Evolutionary conservation across 306 rosid genomes (phyloP), one percentile per base, ranked within the genome.

Genomic region (Crotalaria pallida): DNA sequence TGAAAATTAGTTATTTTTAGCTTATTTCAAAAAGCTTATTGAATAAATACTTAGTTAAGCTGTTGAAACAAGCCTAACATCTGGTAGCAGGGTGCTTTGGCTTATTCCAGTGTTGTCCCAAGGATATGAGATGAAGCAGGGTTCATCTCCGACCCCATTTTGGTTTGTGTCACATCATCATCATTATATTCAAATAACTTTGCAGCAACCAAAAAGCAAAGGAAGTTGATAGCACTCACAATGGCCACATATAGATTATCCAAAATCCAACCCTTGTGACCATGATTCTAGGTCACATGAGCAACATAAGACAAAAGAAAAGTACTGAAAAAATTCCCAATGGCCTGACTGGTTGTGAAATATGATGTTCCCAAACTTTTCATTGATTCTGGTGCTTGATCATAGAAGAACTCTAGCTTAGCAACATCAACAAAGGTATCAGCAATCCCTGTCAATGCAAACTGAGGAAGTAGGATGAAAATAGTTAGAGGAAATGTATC

Each of bases 301-400:
- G 96, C 76, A 41, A 89, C 93, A 24, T 86, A 81, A 0, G 85
- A 29, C 5, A 92, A 75, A 57, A 92, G 18, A 58, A 88, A 83
- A 49, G 83, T 86, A 58, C 93, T 81, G 1, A 90, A 79, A 24
- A 92, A 88, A 56, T 79, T 71, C 29, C 96, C 98, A 27, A 86
- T 41, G 3, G 91, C 98, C 47, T 81, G 8, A 58, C 85, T 80
- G 48, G 85, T 87, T 0, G 89, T 82, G 77, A 65, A 88, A 69
- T 81, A 92, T 6, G 96, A 77, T 10, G 91, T 84, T 22, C 96
- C 98, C 3, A 92, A 78, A 59, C 96, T 92, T 52, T 92, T 89
- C 93, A 86, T 85, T 65, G 82, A 78, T 48, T 82, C 75, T 3
- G 98, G 98, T 9, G 96, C 96, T 64, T 92, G 98, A 69, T 88